Percentiles rank a stretch among this genome's conserved stretches.
Evolutionary conservation across 2,329 filamentous ascomycete species (phyloP).

Genomic region (Fusarium fujikuroi): DNA sequence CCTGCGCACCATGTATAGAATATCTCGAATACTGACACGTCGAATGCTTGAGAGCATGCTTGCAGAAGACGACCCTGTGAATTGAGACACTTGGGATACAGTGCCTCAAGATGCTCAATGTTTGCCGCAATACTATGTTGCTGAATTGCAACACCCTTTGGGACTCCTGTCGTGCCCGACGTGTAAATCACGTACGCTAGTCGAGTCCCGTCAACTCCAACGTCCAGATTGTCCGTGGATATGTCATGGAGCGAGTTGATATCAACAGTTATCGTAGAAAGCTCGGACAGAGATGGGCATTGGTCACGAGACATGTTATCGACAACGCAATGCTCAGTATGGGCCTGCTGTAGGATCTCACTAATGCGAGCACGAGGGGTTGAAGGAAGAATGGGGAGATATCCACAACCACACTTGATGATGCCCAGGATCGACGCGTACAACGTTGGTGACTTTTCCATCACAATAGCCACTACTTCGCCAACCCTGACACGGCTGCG

Average conservation of each 20-base stretch:
- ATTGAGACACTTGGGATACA: constrained; percentile 67
- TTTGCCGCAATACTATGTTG: constrained; percentile 82
- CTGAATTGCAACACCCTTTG: constrained; percentile 83
- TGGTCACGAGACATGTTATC: constrained; percentile 46
- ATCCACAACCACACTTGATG: constrained; percentile 79
- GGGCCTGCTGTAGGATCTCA: constrained; percentile 71
- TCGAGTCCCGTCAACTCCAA: constrained; percentile 56
- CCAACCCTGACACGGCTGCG: constrained; percentile 59
- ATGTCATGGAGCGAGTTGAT: constrained; percentile 43
- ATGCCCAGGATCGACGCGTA: constrained; percentile 81
- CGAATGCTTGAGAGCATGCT: constrained; percentile 85
- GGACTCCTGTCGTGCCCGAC: constrained; percentile 82
- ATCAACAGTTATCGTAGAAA: constrained; percentile 51
- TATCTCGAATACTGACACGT: constrained; percentile 90
- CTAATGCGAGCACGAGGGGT: constrained; percentile 71
- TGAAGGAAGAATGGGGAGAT: constrained; percentile 81
- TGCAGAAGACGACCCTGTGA: constrained; percentile 74
- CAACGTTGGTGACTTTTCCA: constrained; percentile 79
- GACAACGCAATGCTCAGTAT: constrained; percentile 58
- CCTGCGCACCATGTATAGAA: constrained; percentile 85
- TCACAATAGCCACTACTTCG: constrained; percentile 75
- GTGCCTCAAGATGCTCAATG: constrained; percentile 69
- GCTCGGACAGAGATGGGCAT: constrained; percentile 21
- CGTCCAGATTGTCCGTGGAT: constrained; percentile 51
- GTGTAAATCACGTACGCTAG: constrained; percentile 85